Base-by-base conservation (phyloP, 2,329 filamentous ascomycete genomes). In the Raffaelea ambrosiae region DNA sequence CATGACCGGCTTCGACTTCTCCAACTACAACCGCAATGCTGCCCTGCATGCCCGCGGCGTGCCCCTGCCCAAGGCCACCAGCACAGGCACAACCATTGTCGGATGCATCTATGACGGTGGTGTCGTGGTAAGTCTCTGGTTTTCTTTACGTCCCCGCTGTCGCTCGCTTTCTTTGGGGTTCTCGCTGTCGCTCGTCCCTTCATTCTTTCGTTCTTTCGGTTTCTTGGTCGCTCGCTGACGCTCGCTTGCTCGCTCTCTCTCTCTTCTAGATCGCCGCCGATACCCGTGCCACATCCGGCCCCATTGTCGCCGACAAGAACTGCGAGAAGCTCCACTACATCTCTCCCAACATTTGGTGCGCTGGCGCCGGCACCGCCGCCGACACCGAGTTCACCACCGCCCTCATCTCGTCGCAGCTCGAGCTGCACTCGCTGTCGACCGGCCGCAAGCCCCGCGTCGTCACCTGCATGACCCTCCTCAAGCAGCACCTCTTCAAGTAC, bases 301-400 rank as follows among this genome's bases (percentile, higher is more conserved):
- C 93, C 57, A 98, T 98, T 70, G 93, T 98, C 59, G 94, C 94
- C 69, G 93, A 98, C 81, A 98, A 98, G 88, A 98, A 98, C 79
- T 96, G 93, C 76, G 91, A 98, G 74, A 98, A 98, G 76, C 83
- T 98, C 55, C 93, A 98, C 74, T 98, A 94, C 77, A 98, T 98
- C 67, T 79, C 93, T 40, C 91, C 93, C 51, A 89, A 96, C 69
- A 98, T 98, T 70, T 98, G 93, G 93, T 98, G 93, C 71, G 93
- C 93, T 10, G 93, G 93, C 59, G 94, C 93, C 58, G 93, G 94
- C 68, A 98, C 93, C 45, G 93, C 93, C 53, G 93, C 93, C 61
- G 93, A 98, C 69, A 97, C 91, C 57, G 93, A 98, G 74, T 98
- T 98, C 77, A 98, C 93, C 59, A 98, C 93, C 51, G 86, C 91